Conservation (phyloP, 2,329 filamentous ascomycete genomes). For the Neofusicoccum sp. region DNA sequence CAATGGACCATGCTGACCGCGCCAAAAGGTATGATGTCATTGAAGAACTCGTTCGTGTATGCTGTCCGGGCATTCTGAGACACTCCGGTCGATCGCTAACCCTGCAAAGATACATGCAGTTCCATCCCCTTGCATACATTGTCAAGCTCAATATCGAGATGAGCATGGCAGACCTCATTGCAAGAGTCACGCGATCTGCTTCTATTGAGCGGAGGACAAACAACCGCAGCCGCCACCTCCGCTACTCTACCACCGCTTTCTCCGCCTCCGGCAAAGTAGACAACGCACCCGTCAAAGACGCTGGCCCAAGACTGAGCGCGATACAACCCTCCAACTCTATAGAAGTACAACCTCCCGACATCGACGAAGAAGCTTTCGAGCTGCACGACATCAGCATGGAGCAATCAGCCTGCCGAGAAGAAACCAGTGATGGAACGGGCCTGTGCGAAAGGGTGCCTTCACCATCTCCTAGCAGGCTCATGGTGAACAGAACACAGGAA, state of each 20-base stretch:
- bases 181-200: not conserved
- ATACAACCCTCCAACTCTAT: not conserved
- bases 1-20: not conserved
- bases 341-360: not conserved
- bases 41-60: slow-evolving; percentile 19
- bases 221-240: not conserved
- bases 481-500: not conserved
- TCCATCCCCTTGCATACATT: slow-evolving; percentile 47
- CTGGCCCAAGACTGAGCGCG: not conserved
- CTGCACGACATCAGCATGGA: not conserved
- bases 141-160: slow-evolving; percentile 51
- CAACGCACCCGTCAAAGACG: not conserved
- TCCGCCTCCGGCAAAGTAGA: not conserved
- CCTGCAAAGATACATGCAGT: slow-evolving; percentile 34
- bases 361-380: not conserved
- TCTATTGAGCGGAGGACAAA: not conserved
- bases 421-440: not conserved
- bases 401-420: not conserved
- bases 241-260: not conserved
- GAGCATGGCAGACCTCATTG: slow-evolving; percentile 44
- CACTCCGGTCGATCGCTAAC: not conserved
- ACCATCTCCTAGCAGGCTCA: not conserved
- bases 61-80: not conserved
- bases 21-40: slow-evolving; percentile 17
- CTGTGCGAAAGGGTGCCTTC: not conserved